Base-by-base conservation (phyloP, 2,329 filamentous ascomycete genomes). In the Clarireedia paspali region DNA sequence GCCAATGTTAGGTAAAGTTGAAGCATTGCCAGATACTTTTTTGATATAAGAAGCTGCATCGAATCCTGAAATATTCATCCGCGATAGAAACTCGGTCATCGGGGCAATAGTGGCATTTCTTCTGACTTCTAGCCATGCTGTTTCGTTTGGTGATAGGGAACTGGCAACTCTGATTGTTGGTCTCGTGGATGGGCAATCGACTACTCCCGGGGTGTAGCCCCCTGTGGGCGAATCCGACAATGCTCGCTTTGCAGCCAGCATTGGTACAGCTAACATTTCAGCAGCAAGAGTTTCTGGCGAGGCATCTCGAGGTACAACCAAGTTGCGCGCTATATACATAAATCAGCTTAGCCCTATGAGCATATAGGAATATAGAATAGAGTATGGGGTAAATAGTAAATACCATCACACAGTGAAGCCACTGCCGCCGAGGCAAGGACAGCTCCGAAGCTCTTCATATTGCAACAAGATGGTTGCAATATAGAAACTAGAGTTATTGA, bases 41-140 rank as follows among this genome's bases (percentile, higher is more conserved):
- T 84, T 77, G 64, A 97, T 83, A 68, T 94, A 97, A 1, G 73
- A 68, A 1, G 75, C 76, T n/a, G 84, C 85, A 70, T 96, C 85
- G 59, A 96, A 92, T 57, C 80, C 83, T n/a, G 80, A 73, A 60
- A 97, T 91, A 64, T 83, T 83, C 66, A 89, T 77, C 57, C 87
- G 81, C 17, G 75, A 75, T 51, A 97, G 77, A 62, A 95, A 83
- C 17, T 86, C 78, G 55, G 78, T 81, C 79, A 96, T 85, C n/a
- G 89, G 84, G 9, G 82, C 72, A 17, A 91, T 73, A 0, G 90
- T 95, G 61, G 85, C 85, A 59, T 82, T 81, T 60, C 90, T 81
- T 57, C 92, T 82, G 58, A 76, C 77, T 50, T 81, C 68, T 14
- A 96, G 76, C 90, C 91, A 96, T 67, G 79, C 73, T 40, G 76